Percentiles rank a stretch among this genome's conserved stretches.
These are phyloP conservation scores for Geotrichum macrosporum DNA, from an alignment of 1,139 yeast genomes.

Conservation along the genomic window DNA sequence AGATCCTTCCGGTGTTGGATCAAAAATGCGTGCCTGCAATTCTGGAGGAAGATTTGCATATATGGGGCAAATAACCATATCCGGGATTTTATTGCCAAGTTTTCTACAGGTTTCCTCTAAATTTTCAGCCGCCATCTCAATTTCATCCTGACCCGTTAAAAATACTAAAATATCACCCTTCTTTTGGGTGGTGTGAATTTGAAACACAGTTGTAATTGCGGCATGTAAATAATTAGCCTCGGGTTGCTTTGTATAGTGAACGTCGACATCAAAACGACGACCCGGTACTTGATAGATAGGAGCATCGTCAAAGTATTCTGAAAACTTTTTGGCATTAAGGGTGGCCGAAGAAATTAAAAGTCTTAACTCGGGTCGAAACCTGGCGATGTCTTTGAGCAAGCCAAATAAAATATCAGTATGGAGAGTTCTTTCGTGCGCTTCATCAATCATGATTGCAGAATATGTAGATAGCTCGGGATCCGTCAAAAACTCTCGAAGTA, in stretches of 20 bases:
- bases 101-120: constrained; percentile 60
- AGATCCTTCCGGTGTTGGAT: constrained; percentile 73
- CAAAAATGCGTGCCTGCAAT: constrained; percentile 73
- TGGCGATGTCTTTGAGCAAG: constrained; percentile 65
- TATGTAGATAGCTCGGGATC: constrained; percentile 69
- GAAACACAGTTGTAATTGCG: constrained; percentile 76
- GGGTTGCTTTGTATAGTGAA: constrained; percentile 79
- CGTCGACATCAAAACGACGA: constrained; percentile 80
- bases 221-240: constrained; percentile 89
- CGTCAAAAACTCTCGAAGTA: constrained; percentile 72
- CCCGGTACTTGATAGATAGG: constrained; percentile 89
- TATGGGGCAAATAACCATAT: constrained; percentile 76
- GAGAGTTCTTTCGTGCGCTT: constrained; percentile 92
- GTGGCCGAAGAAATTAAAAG: constrained; percentile 90
- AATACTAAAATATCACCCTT: constrained; percentile 89
- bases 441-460: constrained; percentile 88
- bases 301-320: constrained; percentile 71
- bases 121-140: constrained; percentile 73
- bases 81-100: constrained; percentile 59
- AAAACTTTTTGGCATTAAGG: constrained; percentile 80
- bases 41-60: constrained; percentile 89
- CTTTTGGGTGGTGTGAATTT: constrained; percentile 70
- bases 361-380: constrained; percentile 62
- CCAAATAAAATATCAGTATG: constrained; percentile 90
- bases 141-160: constrained; percentile 92